phyloP scores from a whole-genome alignment of 2,329 filamentous ascomycete genomes.

The Epichloe uncinata region DNA sequence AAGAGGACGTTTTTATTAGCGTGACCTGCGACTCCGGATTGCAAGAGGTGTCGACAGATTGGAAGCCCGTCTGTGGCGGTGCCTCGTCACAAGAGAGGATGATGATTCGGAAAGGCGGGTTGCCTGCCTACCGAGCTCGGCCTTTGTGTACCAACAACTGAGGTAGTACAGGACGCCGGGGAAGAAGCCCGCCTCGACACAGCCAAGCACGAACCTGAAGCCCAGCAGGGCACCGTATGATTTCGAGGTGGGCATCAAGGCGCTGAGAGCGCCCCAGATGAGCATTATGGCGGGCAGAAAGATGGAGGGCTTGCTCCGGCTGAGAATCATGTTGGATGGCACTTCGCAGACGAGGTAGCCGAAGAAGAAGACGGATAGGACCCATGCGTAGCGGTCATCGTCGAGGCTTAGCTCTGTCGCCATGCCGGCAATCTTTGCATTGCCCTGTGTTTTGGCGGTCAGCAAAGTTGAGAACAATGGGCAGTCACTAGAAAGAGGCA shows the following conservation, averaged over 20 bases:
- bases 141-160: slow-evolving; percentile 6
- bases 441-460: neutral
- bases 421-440: slow-evolving; percentile 8
- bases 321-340: slow-evolving; percentile 49
- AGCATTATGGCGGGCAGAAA: slow-evolving; percentile 5
- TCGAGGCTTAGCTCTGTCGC: slow-evolving; percentile 1
- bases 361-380: slow-evolving; percentile 16
- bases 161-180: slow-evolving; percentile 6
- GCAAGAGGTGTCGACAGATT: neutral
- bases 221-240: slow-evolving; percentile 1
- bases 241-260: neutral
- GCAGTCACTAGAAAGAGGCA: too few species aligned
- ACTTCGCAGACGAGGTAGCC: slow-evolving; percentile 33
- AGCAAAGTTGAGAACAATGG: too few species aligned
- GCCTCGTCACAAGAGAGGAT: too few species aligned
- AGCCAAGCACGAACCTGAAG: slow-evolving; percentile 6
- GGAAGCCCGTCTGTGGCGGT: too few species aligned
- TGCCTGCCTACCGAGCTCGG: neutral
- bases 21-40: too few species aligned
- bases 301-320: slow-evolving; percentile 3
- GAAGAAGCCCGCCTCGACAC: slow-evolving; percentile 5
- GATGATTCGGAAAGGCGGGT: too few species aligned
- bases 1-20: too few species aligned
- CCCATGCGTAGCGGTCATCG: slow-evolving; percentile 3
- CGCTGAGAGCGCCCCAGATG: neutral